Evolutionary conservation across 371 early-diverging fungal genomes (phyloP).

Genomic region (Quaeritorhiza haematococci): DNA sequence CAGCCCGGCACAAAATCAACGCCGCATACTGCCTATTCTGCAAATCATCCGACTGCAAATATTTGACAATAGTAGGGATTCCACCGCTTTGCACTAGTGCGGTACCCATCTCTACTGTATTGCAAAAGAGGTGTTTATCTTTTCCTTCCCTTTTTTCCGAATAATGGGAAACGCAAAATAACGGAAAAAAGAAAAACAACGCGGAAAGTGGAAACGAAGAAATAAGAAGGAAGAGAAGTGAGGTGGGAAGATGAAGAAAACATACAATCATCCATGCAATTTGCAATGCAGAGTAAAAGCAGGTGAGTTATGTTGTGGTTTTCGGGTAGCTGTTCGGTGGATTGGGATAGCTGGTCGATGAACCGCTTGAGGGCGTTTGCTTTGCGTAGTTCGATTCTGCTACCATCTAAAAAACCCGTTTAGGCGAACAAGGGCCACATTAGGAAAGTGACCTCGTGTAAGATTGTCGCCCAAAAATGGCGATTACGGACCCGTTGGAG

Average conservation of each 20-base stretch:
- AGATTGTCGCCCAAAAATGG: no score
- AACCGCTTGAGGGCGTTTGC: slow-evolving; percentile 34
- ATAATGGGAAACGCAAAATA: neutral
- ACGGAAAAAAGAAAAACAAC: neutral
- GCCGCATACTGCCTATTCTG: slow-evolving; percentile 17
- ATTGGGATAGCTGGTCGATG: slow-evolving; percentile 41
- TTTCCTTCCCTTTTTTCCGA: neutral
- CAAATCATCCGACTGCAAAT: slow-evolving; percentile 28
- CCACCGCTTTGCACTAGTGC: slow-evolving; percentile 5
- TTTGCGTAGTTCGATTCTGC: slow-evolving; percentile 37
- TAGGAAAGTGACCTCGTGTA: no score
- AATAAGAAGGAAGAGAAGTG: neutral
- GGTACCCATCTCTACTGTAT: no score
- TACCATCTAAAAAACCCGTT: slow-evolving; percentile 24
- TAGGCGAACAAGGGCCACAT: no score
- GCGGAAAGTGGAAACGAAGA: neutral
- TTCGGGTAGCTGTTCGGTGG: slow-evolving; percentile 26
- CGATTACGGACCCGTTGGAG: neutral
- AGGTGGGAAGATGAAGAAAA: neutral
- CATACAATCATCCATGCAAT: slow-evolving; percentile 40
- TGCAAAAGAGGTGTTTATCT: neutral
- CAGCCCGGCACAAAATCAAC: slow-evolving; percentile 19
- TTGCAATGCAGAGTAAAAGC: slow-evolving; percentile 35
- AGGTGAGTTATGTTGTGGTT: slow-evolving; percentile 32
- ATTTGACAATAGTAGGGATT: slow-evolving; percentile 24